phyloP scores from a whole-genome alignment of 1,139 yeast species.

The Meyerozyma athensensis region DNA sequence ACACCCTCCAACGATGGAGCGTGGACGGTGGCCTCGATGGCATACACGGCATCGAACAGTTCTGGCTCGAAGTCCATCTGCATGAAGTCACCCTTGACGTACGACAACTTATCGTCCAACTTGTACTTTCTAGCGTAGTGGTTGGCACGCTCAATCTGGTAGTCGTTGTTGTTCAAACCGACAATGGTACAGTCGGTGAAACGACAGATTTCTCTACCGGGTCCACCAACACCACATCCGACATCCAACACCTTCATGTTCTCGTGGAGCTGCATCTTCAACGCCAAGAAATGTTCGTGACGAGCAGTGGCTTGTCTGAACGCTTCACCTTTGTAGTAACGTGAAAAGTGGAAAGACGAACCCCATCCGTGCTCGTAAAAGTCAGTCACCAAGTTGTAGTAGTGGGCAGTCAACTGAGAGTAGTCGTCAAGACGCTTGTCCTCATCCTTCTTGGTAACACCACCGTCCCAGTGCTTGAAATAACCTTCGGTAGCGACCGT shows the following conservation, averaged over 20 bases:
- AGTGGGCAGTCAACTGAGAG: constrained; percentile 88
- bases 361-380: constrained; percentile 99
- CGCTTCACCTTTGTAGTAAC: constrained; percentile 90
- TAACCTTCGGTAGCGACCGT: constrained; percentile 83
- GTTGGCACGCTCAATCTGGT: constrained; percentile 91
- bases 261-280: constrained; percentile 73
- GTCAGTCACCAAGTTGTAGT: constrained; percentile 95
- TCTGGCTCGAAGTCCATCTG: constrained; percentile 93
- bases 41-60: constrained; percentile 93
- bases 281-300: constrained; percentile 94
- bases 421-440: constrained; percentile 75
- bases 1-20: constrained; percentile 98
- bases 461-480: constrained; percentile 95
- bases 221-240: constrained; percentile 99
- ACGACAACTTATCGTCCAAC: constrained; percentile 68
- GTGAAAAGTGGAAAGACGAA: constrained; percentile 94
- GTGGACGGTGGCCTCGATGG: constrained; percentile 97
- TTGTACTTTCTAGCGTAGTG: constrained; percentile 66
- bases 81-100: constrained; percentile 98
- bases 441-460: constrained; percentile 74
- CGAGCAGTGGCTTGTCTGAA: constrained; percentile 94
- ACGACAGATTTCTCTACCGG: constrained; percentile 92
- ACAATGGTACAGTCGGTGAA: constrained; percentile 84
- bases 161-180: constrained; percentile 95
- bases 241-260: constrained; percentile 91